Percentiles rank a stretch among this genome's conserved stretches.
Evolutionary conservation across 2,329 filamentous ascomycete genomes (phyloP).

Genomic region (Pestalotiopsis sp.): DNA sequence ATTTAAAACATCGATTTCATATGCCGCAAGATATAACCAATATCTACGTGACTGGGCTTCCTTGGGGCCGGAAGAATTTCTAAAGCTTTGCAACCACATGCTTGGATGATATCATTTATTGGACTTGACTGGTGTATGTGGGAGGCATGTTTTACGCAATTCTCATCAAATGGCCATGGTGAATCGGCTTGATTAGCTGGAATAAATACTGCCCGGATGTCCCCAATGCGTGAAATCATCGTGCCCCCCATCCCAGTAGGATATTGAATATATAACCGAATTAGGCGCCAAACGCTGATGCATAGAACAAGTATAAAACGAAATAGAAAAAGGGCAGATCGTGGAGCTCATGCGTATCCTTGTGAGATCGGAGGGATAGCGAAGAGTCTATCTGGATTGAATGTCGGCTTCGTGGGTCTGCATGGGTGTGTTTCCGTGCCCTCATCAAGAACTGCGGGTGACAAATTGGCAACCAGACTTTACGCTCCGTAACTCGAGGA

Average conservation of each 20-base stretch:
- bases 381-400: background rate
- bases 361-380: background rate
- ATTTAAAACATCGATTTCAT: background rate
- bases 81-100: too few relatives aligned
- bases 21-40: background rate
- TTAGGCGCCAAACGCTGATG: constrained; percentile 26
- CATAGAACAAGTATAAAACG: constrained; percentile 11
- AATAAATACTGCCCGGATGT: background rate
- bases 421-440: background rate
- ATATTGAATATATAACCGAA: background rate
- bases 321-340: background rate
- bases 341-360: background rate
- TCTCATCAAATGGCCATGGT: too few relatives aligned
- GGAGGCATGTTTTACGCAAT: too few relatives aligned
- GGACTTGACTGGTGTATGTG: too few relatives aligned
- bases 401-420: background rate
- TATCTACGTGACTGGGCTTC: too few relatives aligned
- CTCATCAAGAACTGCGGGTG: background rate
- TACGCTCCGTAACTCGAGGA: constrained; percentile 44
- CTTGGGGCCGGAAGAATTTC: too few relatives aligned
- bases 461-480: background rate
- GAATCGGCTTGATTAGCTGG: too few relatives aligned
- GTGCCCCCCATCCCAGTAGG: background rate
- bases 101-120: too few relatives aligned
- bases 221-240: background rate